A percentile compares a stretch with the other conserved stretches of the same genome.
These are phyloP conservation scores for Radiomyces spectabilis DNA, from an alignment of 192 early-diverging fungal genomes.

Conservation along the genomic window DNA sequence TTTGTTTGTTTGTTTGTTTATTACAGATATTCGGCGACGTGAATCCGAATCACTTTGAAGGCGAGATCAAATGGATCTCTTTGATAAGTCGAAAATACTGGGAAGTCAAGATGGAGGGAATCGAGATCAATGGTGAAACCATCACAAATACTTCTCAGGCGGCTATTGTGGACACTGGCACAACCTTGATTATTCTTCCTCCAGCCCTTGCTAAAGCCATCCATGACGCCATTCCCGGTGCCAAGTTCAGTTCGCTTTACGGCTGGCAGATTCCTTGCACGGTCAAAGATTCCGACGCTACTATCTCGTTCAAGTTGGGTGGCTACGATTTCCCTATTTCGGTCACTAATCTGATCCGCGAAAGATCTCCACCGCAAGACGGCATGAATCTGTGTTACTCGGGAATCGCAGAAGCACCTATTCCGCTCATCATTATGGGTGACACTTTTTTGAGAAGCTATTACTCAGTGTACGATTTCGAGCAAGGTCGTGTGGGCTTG, in stretches of 20 bases:
- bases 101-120: conserved; percentile 31
- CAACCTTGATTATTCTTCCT: conserved; percentile 43
- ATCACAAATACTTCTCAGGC: not conserved
- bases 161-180: conserved; percentile 53
- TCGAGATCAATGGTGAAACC: conserved; percentile 23
- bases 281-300: not conserved
- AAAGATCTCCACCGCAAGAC: conserved; percentile 1
- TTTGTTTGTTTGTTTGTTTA: not conserved
- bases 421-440: conserved; percentile 25
- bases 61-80: conserved; percentile 44
- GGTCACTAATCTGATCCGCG: conserved; percentile 23
- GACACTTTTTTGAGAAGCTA: conserved; percentile 41
- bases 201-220: conserved; percentile 21
- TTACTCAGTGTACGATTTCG: conserved; percentile 44
- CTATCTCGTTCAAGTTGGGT: conserved; percentile 22
- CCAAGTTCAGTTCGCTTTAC: conserved; percentile 3
- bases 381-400: conserved; percentile 11
- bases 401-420: conserved; percentile 17
- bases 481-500: conserved; percentile 34
- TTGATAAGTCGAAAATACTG: conserved; percentile 53
- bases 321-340: conserved; percentile 17
- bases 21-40: conserved; percentile 42
- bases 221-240: conserved; percentile 33
- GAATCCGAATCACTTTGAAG: conserved; percentile 42
- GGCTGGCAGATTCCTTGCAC: conserved; percentile 41